Evolutionary conservation across 2,329 filamentous ascomycete species (phyloP).

Genomic region (Fusarium verrucosum): DNA sequence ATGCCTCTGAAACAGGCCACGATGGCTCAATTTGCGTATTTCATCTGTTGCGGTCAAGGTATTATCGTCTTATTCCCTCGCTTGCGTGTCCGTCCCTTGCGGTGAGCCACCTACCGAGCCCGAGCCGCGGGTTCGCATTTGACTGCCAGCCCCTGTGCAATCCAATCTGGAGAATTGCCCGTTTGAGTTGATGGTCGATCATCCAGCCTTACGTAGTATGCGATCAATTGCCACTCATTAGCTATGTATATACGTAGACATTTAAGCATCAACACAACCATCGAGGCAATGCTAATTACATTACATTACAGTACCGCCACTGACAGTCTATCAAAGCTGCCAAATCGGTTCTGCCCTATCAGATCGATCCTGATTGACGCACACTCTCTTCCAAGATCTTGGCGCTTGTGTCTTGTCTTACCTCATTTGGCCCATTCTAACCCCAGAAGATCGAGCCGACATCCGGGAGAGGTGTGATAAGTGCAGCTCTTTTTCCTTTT

Average conservation of each 20-base stretch:
- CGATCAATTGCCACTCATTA: not conserved
- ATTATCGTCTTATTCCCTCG: conserved; percentile 7
- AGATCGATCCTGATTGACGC: conserved; percentile 27
- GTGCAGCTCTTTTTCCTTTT: not conserved
- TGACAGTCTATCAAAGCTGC: conserved; percentile 12
- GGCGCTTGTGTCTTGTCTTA: conserved; percentile 37
- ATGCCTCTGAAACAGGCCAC: not conserved
- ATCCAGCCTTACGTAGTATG: conserved; percentile 18
- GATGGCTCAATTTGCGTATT: not conserved
- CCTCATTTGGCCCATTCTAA: conserved; percentile 33
- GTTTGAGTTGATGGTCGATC: conserved; percentile 7
- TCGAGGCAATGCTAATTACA: not conserved
- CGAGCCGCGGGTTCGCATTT: conserved; percentile 5
- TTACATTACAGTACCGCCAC: conserved; percentile 5
- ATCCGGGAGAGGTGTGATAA: conserved; percentile 32
- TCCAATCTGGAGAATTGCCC: conserved; percentile 4
- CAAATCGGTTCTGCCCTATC: conserved; percentile 27
- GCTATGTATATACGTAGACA: conserved; percentile 3
- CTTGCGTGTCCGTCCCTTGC: not conserved
- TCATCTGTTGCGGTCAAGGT: conserved; percentile 12
- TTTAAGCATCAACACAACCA: not conserved
- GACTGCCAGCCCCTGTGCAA: not conserved
- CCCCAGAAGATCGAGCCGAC: conserved; percentile 23
- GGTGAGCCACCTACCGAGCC: conserved; percentile 19
- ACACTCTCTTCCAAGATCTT: conserved; percentile 27